A percentile compares a stretch with the other conserved stretches of the same genome.
phyloP scores from a whole-genome alignment of 169 alveolate species.

The Eimeria maxima region DNA sequence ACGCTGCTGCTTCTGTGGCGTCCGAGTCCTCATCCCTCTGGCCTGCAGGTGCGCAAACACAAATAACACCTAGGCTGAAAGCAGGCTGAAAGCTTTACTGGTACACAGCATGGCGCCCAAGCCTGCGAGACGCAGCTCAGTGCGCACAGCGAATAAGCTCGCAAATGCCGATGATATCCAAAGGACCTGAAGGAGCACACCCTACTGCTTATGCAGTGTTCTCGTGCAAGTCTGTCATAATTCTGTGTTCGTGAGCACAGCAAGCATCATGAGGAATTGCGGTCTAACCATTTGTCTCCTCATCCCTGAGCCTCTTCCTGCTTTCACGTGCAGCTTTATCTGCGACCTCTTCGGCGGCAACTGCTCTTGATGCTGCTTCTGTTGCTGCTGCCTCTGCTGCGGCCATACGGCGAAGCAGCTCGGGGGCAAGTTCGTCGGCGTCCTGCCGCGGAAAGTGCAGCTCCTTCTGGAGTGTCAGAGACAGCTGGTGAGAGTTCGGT shows the following conservation, averaged over 20 bases:
- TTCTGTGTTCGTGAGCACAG: not conserved
- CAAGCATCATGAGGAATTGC: not conserved
- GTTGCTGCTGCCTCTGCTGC: constrained; percentile 67
- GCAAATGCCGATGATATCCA: not conserved
- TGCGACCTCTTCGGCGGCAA: constrained; percentile 9
- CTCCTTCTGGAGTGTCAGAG: constrained; percentile 44
- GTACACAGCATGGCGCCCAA: not conserved
- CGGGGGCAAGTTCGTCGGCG: constrained; percentile 47
- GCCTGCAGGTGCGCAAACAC: not conserved
- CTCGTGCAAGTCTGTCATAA: not conserved
- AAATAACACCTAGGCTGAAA: not conserved
- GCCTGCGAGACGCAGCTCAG: not conserved
- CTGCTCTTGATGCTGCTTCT: constrained; percentile 37
- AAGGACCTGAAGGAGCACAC: not conserved
- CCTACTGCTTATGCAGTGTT: not conserved
- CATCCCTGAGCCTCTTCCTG: constrained; percentile 61
- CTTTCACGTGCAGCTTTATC: not conserved
- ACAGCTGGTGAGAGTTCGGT: constrained; percentile 13
- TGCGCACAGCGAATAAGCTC: not conserved
- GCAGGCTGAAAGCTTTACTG: not conserved
- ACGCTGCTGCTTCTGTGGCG: constrained; percentile 66
- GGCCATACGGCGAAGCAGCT: constrained; percentile 48
- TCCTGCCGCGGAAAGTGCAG: constrained; percentile 53
- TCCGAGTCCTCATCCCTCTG: constrained; percentile 14
- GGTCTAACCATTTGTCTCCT: constrained; percentile 29